Evolutionary conservation across 805 yeast species (phyloP).

Genomic region (Candida vartiovaarae): DNA sequence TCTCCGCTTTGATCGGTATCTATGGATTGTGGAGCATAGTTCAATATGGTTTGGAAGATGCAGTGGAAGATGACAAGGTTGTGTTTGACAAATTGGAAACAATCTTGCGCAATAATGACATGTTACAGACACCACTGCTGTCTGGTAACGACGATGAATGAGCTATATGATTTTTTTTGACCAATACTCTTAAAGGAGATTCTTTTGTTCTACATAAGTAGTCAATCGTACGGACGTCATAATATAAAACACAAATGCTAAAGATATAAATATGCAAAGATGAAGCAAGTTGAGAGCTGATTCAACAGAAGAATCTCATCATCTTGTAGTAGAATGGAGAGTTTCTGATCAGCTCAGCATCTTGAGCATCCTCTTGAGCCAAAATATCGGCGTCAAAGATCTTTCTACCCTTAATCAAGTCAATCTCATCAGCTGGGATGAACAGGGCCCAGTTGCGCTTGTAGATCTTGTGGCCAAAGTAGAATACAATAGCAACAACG

Average conservation of each 20-base stretch:
- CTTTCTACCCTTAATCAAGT: constrained; percentile 45
- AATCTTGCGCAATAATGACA: constrained; percentile 24
- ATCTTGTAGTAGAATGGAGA: constrained; percentile 13
- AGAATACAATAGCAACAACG: constrained; percentile 33
- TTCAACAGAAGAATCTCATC: constrained; percentile 25
- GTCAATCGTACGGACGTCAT: too few species aligned
- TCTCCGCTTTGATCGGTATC: constrained; percentile 49
- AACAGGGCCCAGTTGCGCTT: constrained; percentile 33
- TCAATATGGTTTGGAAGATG: constrained; percentile 60
- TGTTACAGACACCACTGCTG: constrained; percentile 7
- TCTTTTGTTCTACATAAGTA: too few species aligned
- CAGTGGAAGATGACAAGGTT: constrained; percentile 40
- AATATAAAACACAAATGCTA: too few species aligned
- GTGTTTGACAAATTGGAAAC: constrained; percentile 31
- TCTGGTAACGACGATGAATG: constrained; percentile 4
- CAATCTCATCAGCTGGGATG: constrained; percentile 43
- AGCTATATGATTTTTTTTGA: not conserved
- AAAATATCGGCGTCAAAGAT: constrained; percentile 34
- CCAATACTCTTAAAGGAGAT: too few species aligned
- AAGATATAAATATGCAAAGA: too few species aligned
- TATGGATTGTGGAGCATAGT: constrained; percentile 55
- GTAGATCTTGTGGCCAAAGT: constrained; percentile 36
- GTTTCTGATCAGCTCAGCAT: constrained; percentile 19
- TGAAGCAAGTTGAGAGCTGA: too few species aligned
- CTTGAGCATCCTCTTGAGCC: constrained; percentile 35